phyloP scores from a whole-genome alignment of 768 basidiomycete genomes.

The Coprinopsis sp. region DNA sequence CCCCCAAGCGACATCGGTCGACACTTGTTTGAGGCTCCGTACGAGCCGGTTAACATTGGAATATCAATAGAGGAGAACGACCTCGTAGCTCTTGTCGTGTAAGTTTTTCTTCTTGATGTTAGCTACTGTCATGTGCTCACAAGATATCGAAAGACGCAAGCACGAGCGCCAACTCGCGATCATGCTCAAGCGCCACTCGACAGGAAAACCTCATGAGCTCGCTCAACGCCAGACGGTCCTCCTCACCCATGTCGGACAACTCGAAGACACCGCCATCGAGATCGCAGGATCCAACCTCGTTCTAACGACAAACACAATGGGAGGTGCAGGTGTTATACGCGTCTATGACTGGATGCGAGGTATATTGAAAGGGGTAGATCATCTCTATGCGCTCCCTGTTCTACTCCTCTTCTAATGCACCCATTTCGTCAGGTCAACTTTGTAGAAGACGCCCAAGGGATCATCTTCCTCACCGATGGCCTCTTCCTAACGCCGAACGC shows the following conservation, averaged over 20 bases:
- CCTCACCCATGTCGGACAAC: not conserved
- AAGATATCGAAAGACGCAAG: not conserved
- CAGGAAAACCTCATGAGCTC: constrained; percentile 10
- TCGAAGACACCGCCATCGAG: constrained; percentile 8
- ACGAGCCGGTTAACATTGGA: constrained; percentile 16
- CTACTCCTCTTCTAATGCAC: not conserved
- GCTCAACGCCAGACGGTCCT: constrained; percentile 5
- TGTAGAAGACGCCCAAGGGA: constrained; percentile 6
- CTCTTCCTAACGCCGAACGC: constrained; percentile 10
- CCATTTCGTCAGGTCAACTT: not conserved
- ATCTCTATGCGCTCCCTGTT: not conserved
- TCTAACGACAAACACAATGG: not conserved
- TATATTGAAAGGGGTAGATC: constrained; percentile 6
- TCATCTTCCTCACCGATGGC: constrained; percentile 14
- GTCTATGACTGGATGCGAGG: constrained; percentile 14
- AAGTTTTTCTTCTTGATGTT: not conserved
- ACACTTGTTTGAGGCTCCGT: not conserved
- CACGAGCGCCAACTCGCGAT: not conserved
- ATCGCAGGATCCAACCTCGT: constrained; percentile 12
- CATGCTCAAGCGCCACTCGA: constrained; percentile 16
- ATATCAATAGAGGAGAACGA: constrained; percentile 20
- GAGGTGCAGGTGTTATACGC: not conserved
- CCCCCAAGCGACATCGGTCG: not conserved
- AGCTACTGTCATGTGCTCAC: not conserved
- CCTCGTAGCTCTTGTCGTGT: constrained; percentile 15